Base-by-base conservation (phyloP, 140 eudicot species). In the Oenanthe javanica region DNA sequence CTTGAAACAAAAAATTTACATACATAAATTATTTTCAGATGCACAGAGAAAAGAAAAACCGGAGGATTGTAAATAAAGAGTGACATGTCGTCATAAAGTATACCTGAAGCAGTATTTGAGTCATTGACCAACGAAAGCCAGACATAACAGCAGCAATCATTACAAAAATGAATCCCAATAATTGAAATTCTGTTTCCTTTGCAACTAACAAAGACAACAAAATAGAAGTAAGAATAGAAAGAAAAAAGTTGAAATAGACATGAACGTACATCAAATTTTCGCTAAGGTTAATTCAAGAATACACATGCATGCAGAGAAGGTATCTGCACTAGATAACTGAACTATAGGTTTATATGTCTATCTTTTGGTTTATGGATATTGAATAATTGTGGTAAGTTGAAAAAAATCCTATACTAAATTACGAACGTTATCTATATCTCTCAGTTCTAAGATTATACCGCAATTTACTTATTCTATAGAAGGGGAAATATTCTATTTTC, bases 111-210 rank as follows among this genome's bases (percentile, higher is more conserved):
- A 95, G 99, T 77, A 95, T 95, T 72, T 95, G 99, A 79, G 97
- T 92, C 99, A 95, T 95, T 81, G 92, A 87, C 99, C 97, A 95
- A 80, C 99, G 96, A 54, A 95, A 95, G 50, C 99, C 99, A 83
- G 99, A 92, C 99, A 95, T 95, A 77, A 95, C 99, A 87, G 99
- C 93, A 72, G 99, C 96, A 88, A 95, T 93, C 97, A 92, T 95
- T 61, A 95, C 99, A 84, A 95, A 92, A 52, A 89, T 55, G 85
- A 95, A 95, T 77, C 99, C 99, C 99, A 90, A 92, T 45, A 95
- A 86, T 59, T 95, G 91, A 88, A 95, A 95, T 79, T 95, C 97
- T 38, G 99, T 90, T 86, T 95, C 99, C 88, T 82, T 88, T 82
- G 97, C 97, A 86, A 95, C 99, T 95, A 90, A 77, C 25, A 27